Base-by-base conservation (phyloP, 805 yeast genomes). In the Blastobotrys mokoenaii region DNA sequence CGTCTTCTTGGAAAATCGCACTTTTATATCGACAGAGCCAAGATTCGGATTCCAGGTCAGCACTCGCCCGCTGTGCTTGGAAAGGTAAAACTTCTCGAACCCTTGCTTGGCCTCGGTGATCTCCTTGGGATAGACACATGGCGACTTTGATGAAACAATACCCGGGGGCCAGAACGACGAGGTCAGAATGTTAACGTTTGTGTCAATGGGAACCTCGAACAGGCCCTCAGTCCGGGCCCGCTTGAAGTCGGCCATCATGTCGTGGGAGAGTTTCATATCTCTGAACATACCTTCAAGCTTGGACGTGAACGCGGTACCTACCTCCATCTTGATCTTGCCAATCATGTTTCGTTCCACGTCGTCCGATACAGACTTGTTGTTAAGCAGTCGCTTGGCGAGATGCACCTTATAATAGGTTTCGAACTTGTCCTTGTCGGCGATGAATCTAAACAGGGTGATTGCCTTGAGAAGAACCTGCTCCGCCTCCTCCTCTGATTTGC, bases 281-380 rank as follows among this genome's bases (percentile, higher is more conserved):
- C 81, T 75, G 51, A 86, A 78, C 96, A 89, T 89, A 37, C 85
- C 87, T 57, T 86, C 88, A 29, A 89, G 69, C 53, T 83, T 83
- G 2, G 84, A 76, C 0, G 95, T 79, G 44, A 85, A 83, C 0
- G 87, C 74, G 2, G 84, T 72, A 0, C 96, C 96, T 56, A 84
- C 73, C 58, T 85, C 95, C 51, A 77, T 80, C 51, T 81, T 77
- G 33, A 88, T 66, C 54, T 77, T 78, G 1, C 79, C 69, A 16
- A 88, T 78, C 60, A 87, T 69, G 22, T 69, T 65, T 57, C 80
- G 79, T 60, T 88, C 97, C 3, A 82, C 64, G 48, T 85, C 90
- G 40, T 71, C 65, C 1, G 76, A 68, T 41, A 71, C 55, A 11
- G 61, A 52, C 62, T 66, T 63, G 57, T 51, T 70, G 69, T 46